Percentiles rank a stretch among this genome's conserved stretches.
These are phyloP conservation scores for Lippia alba DNA, from an alignment of 305 asterid species.

Conservation along the genomic window DNA sequence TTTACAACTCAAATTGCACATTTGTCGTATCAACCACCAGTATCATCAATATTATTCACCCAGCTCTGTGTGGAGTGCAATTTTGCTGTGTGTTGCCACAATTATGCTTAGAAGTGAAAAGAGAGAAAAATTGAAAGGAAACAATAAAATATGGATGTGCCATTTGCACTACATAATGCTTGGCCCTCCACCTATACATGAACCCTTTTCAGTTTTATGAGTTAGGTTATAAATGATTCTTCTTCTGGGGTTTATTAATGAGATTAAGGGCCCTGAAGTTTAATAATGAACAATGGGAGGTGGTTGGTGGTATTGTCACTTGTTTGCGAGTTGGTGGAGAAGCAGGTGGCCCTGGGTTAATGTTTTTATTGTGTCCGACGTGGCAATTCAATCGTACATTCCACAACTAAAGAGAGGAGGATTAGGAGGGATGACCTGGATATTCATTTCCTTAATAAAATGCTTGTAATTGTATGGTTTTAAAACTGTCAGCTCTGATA, in stretches of 20 bases:
- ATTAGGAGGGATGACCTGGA: conserved; percentile 11
- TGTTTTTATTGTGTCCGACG: background rate
- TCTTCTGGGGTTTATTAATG: conserved; percentile 19
- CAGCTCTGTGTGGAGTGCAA: background rate
- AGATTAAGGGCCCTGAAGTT: conserved; percentile 8
- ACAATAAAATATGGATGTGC: conserved; percentile 4
- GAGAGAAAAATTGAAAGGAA: background rate
- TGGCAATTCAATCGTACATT: conserved; percentile 14
- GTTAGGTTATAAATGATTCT: conserved; percentile 3
- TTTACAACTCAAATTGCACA: background rate
- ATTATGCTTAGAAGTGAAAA: background rate
- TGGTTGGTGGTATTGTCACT: conserved; percentile 14
- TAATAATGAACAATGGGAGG: conserved; percentile 23
- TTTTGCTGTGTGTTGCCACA: conserved; percentile 5
- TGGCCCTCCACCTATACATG: background rate
- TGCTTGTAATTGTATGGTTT: conserved; percentile 13
- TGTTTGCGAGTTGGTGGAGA: conserved; percentile 14
- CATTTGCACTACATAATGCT: background rate
- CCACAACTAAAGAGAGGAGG: conserved; percentile 15
- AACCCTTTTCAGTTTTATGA: conserved; percentile 5
- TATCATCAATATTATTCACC: conserved; percentile 12
- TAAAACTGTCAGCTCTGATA: conserved; percentile 24
- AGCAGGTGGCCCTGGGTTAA: conserved; percentile 20
- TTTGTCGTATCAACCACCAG: background rate
- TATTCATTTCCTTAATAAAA: conserved; percentile 8